Conservation (phyloP, 1,284 basidiomycete species). For the Boletus smithii region DNA sequence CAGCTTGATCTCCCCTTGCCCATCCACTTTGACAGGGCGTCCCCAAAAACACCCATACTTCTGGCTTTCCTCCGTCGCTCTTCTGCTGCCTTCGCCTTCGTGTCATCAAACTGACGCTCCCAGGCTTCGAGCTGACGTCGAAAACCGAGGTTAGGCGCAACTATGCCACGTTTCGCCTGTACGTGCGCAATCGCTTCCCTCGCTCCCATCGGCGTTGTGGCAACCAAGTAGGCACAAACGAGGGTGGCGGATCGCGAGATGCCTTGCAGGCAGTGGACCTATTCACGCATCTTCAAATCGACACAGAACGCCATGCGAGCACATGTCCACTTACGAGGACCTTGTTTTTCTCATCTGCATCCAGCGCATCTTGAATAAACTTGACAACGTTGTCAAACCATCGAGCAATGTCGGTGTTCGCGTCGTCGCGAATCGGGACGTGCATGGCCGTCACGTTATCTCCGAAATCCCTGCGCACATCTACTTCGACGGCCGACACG, state of each 20-base stretch:
- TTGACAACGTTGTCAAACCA: slow-evolving; percentile 61
- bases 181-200: slow-evolving; percentile 54
- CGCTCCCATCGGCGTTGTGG: slow-evolving; percentile 52
- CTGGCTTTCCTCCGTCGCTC: slow-evolving; percentile 17
- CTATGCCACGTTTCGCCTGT: slow-evolving; percentile 52
- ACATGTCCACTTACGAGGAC: slow-evolving; percentile 54
- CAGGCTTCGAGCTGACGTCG: slow-evolving; percentile 57
- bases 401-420: slow-evolving; percentile 52
- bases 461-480: slow-evolving; percentile 49
- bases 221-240: slow-evolving; percentile 79
- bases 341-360: slow-evolving; percentile 48
- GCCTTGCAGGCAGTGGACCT: slow-evolving; percentile 81
- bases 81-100: slow-evolving; percentile 18
- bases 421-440: slow-evolving; percentile 53
- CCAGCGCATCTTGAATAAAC: slow-evolving; percentile 59
- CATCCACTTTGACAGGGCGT: slow-evolving; percentile 21
- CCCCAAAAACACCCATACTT: slow-evolving; percentile 6
- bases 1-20: too few species aligned
- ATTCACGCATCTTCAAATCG: slow-evolving; percentile 4
- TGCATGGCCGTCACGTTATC: slow-evolving; percentile 46
- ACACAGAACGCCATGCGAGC: slow-evolving; percentile 37
- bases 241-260: slow-evolving; percentile 79
- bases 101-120: slow-evolving; percentile 34
- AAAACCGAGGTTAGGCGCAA: slow-evolving; percentile 67
- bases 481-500: slow-evolving; percentile 55